Conservation (phyloP, 2,329 filamentous ascomycete species). For the Leptographium galeiforme region DNA sequence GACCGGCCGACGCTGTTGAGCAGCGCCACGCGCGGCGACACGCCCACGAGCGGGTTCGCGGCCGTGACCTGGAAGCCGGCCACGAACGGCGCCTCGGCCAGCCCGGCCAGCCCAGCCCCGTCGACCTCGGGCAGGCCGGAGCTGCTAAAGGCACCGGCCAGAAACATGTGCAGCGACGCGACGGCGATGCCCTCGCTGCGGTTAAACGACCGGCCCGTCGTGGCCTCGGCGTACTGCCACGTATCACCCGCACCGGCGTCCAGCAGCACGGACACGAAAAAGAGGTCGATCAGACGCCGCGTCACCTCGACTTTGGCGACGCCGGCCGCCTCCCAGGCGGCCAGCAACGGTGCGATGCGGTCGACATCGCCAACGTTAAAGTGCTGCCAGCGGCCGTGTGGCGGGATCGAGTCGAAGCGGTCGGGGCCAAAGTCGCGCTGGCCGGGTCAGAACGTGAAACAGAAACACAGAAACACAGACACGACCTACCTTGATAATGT, state of each 20-base stretch:
- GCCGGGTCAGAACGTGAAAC: background rate
- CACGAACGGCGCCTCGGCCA: conserved; percentile 18
- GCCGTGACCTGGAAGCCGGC: conserved; percentile 25
- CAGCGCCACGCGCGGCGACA: conserved; percentile 3
- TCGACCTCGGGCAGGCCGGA: conserved; percentile 17
- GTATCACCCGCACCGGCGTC: conserved; percentile 40
- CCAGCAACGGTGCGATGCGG: conserved; percentile 31
- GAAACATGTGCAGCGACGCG: conserved; percentile 36
- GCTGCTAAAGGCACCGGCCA: conserved; percentile 23
- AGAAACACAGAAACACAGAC: background rate
- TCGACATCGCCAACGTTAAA: conserved; percentile 42
- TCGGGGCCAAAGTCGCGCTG: conserved; percentile 38
- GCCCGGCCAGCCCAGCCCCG: conserved; percentile 20
- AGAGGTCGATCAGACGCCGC: conserved; percentile 44
- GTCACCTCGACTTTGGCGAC: conserved; percentile 32
- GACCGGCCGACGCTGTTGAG: conserved; percentile 4
- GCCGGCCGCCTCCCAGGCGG: conserved; percentile 20
- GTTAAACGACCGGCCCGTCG: conserved; percentile 19
- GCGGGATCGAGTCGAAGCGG: conserved; percentile 32
- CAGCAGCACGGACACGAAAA: conserved; percentile 45
- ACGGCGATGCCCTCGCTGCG: conserved; percentile 39
- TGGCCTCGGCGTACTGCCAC: conserved; percentile 32
- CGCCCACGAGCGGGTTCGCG: conserved; percentile 2
- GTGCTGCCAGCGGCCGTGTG: conserved; percentile 49
- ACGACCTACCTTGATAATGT: background rate